phyloP scores from a whole-genome alignment of 2,329 filamentous ascomycete species.

The Fusarium sambucinum region DNA sequence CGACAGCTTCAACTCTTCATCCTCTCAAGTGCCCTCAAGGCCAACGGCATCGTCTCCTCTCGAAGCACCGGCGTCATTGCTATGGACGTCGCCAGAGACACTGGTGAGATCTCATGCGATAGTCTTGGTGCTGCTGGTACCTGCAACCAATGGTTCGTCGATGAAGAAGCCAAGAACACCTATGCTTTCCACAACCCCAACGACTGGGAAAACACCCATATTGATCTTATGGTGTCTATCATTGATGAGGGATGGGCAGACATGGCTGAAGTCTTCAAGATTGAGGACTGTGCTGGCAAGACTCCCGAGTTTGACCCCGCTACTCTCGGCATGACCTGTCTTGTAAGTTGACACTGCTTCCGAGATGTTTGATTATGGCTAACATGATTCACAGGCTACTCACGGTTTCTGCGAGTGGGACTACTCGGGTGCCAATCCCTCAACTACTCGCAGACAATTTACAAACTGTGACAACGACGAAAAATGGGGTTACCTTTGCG shows the following conservation, averaged over 20 bases:
- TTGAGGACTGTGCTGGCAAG: conserved; percentile 28
- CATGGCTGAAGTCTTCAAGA: conserved; percentile 13
- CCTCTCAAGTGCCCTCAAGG: conserved; percentile 17
- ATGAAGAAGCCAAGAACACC: conserved; percentile 5
- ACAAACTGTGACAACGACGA: conserved; percentile 28
- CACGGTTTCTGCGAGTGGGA: conserved; percentile 30
- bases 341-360: background rate
- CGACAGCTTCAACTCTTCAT: conserved; percentile 22
- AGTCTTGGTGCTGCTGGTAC: background rate
- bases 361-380: rapidly evolving
- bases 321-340: conserved; percentile 13
- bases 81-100: conserved; percentile 3
- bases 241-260: conserved; percentile 17
- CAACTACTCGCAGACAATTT: background rate
- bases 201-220: conserved; percentile 18
- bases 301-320: conserved; percentile 6
- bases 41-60: conserved; percentile 5
- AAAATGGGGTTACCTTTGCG: conserved; percentile 9
- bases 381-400: background rate
- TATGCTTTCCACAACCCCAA: conserved; percentile 25
- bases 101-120: conserved; percentile 3
- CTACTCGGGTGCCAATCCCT: background rate
- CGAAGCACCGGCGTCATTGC: conserved; percentile 18
- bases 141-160: conserved; percentile 30
- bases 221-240: conserved; percentile 15